Evolutionary conservation across 169 alveolate genomes (phyloP), one percentile per base, ranked within the genome.

Genomic region (Plasmodium berghei): DNA sequence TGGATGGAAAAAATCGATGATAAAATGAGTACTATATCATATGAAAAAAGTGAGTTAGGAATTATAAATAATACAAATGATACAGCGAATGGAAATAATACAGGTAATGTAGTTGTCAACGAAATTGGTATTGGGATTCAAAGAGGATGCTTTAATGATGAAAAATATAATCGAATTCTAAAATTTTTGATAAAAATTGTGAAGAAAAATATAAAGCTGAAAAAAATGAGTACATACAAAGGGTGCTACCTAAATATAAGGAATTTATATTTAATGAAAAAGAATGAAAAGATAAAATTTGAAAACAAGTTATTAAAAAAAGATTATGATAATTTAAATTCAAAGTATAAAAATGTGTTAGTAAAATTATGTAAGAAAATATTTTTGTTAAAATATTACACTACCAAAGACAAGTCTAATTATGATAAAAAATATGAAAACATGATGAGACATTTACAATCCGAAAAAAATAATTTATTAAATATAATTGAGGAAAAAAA

Each of bases 1-100:
- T 75, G 89, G 89, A 75, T 75, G 89, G 89, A 75, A 49, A 75
- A 75, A 58, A 75, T 75, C 2, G 89, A 75, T 63, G 89, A 75
- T 67, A 75, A 75, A 49, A 56, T 75, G 20, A 75, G 89, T 55
- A 75, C 74, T 12, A 75, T 75, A 18, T 75, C 89, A 9, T 75
- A 46, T 24, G 75, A 75, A 3, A 62, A 62, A 49, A 75, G 89
- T 55, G 89, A 75, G 12, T 34, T 34, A 34, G 42, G 42, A 34
- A 34, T 34, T 34, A 34, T 34, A 34, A 34, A 34, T 34, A 34
- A 34, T 34, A 34, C 42, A 34, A 34, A 34, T 2, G 42, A 34
- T 34, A 34, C 42, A 34, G 42, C 8, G 42, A 34, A 3, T 0
- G 42, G 42, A 34, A 34, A 34, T 34, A 34, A 5, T 34, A 4